Percentiles rank a stretch among this genome's conserved stretches.
These are phyloP conservation scores for Neoconidiobolus thromboides DNA, from an alignment of 371 early-diverging fungal genomes.

Conservation along the genomic window DNA sequence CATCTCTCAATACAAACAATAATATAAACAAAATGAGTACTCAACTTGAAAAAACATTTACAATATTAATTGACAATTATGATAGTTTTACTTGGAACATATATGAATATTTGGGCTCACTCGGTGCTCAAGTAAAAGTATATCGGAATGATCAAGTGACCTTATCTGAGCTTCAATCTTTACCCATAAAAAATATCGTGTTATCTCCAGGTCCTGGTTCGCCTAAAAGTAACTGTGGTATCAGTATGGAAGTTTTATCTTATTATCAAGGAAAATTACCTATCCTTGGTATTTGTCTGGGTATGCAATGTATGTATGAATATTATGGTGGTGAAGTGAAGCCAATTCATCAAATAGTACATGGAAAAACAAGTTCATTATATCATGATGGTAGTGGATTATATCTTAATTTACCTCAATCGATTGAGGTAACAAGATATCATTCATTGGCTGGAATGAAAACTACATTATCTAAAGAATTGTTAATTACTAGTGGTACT, in stretches of 20 bases:
- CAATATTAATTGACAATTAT: conserved; percentile 90
- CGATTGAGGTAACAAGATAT: conserved; percentile 76
- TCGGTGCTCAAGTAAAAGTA: conserved; percentile 82
- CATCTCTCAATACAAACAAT: too few species aligned
- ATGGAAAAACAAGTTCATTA: conserved; percentile 80
- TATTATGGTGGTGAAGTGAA: conserved; percentile 80
- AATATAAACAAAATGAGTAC: too few species aligned
- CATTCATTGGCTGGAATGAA: conserved; percentile 86
- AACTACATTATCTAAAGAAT: conserved; percentile 52
- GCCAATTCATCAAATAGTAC: conserved; percentile 80
- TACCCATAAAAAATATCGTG: conserved; percentile 80
- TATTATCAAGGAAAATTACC: conserved; percentile 86
- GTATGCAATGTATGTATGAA: conserved; percentile 91
- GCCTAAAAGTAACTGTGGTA: conserved; percentile 73
- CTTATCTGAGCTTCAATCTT: conserved; percentile 46
- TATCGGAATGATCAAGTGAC: conserved; percentile 86
- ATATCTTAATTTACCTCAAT: conserved; percentile 62
- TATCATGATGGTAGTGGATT: conserved; percentile 77
- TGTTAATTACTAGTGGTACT: conserved; percentile 74
- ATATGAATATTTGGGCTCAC: conserved; percentile 74
- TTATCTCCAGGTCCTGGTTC: conserved; percentile 94
- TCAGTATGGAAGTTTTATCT: conserved; percentile 62
- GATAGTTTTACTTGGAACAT: conserved; percentile 96
- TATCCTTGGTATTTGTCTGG: conserved; percentile 92
- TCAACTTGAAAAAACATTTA: conserved; percentile 8